Base-by-base conservation (phyloP, 108 stramenopile genomes). In the Parietichytrium sp. region DNA sequence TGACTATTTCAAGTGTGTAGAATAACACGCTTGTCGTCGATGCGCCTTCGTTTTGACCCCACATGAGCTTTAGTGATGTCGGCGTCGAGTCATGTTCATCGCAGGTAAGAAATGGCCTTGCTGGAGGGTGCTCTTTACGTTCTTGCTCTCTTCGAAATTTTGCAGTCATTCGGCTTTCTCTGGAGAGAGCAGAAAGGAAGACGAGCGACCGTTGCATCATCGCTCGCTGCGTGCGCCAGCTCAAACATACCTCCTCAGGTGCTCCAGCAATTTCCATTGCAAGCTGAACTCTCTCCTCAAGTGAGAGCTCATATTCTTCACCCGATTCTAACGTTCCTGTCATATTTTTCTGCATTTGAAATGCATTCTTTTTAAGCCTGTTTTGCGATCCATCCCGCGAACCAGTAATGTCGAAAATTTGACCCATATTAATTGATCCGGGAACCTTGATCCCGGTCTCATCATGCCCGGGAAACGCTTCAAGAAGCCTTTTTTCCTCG, bases 241-340 rank as follows among this genome's bases (percentile, higher is more conserved):
- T 7, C 61, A 72, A 45, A 2, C 38, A 33, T 45, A 72, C 45
- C 29, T 72, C 61, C 23, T 33, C 36, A 12, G 61, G 61, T 6
- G 61, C 61, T 7, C 61, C 61, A 7, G 61, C 61, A 27, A 72
- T 2, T 3, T 45, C 61, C 13, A 72, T 33, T 7, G 61, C 61
- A n/a, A 18, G 61, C 61, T 72, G 61, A 25, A 72, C 61, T 45
- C 42, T 31, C 45, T 72, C 61, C 42, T 72, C 61, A 10, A 72
- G 42, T 1, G 61, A 72, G 0, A 72, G 3, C 61, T 72, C 61
- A 42, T 72, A 72, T n/a, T n/a, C n/a, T n/a, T n/a, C n/a, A n/a
- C n/a, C n/a, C n/a, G n/a, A n/a, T n/a, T n/a, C n/a, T n/a, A n/a
- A n/a, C n/a, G n/a, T n/a, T n/a, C n/a, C n/a, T 42, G n/a, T 50